Percentiles rank a stretch among this genome's conserved stretches.
Conservation (phyloP, 2,329 filamentous ascomycete genomes). For the Colletotrichum paranaense region DNA sequence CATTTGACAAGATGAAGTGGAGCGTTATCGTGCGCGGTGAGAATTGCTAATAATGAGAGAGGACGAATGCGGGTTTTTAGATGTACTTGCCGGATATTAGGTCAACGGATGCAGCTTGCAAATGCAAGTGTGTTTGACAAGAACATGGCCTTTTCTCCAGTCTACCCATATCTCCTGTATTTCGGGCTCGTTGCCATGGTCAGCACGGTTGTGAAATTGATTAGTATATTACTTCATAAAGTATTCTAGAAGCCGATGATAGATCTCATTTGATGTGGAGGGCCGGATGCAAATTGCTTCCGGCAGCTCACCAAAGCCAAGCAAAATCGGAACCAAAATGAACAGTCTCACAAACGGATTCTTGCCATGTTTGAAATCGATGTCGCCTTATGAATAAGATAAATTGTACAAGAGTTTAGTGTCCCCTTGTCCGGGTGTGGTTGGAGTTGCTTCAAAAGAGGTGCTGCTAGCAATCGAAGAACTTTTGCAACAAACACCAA, state of each 20-base stretch:
- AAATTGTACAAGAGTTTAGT: not conserved
- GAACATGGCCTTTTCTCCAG: not conserved
- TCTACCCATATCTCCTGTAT: not conserved
- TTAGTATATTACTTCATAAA: no score
- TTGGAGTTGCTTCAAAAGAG: not conserved
- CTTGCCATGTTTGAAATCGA: not conserved
- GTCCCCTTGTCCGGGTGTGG: no score
- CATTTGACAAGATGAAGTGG: not conserved
- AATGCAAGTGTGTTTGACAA: no score
- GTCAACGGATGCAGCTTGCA: not conserved
- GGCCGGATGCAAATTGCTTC: slow-evolving; percentile 23
- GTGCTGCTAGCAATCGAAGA: no score
- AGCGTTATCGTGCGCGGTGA: not conserved
- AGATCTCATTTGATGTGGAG: no score
- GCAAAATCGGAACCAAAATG: slow-evolving; percentile 12
- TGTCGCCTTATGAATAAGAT: no score
- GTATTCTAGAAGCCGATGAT: no score
- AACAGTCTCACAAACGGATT: not conserved
- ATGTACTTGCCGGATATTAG: not conserved
- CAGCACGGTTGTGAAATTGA: not conserved
- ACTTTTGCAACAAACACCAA: not conserved
- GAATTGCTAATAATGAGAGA: not conserved
- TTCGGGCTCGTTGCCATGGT: no score
- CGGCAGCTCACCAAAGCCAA: slow-evolving; percentile 2
- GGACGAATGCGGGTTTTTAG: not conserved